These are phyloP conservation scores for Aspergillus thermomutatus DNA, from an alignment of 2,329 filamentous ascomycete species.

Conservation along the genomic window DNA sequence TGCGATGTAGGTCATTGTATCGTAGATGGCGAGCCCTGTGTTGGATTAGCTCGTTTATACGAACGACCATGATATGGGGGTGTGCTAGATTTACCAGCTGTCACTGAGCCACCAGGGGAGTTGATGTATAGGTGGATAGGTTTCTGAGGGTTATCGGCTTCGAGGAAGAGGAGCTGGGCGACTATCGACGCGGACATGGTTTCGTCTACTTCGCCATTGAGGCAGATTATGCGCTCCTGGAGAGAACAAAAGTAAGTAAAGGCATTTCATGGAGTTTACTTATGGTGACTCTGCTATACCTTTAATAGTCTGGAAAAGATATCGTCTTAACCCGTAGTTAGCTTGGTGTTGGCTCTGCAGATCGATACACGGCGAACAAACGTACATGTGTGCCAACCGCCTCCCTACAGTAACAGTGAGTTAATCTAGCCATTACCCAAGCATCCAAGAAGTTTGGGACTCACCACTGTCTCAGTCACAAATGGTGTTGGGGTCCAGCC, in stretches of 20 bases:
- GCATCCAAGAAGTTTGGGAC: conserved; percentile 27
- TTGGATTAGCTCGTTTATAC: neutral
- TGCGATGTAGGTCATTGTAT: conserved; percentile 97
- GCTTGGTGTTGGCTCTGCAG: conserved; percentile 1
- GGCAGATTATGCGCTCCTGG: conserved; percentile 86
- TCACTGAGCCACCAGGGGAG: conserved; percentile 88
- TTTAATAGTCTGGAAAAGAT: conserved; percentile 79
- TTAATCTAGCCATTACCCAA: conserved; percentile 10
- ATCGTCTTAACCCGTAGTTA: conserved; percentile 56
- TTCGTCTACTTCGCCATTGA: conserved; percentile 90
- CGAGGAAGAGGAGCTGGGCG: conserved; percentile 93
- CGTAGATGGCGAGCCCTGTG: conserved; percentile 75
- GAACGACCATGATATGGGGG: neutral
- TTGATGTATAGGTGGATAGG: conserved; percentile 98
- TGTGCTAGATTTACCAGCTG: conserved; percentile 57
- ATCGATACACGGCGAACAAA: conserved; percentile 18
- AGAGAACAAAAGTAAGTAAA: conserved; percentile 16
- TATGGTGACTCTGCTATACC: conserved; percentile 48
- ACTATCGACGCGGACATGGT: conserved; percentile 89
- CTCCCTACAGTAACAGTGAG: conserved; percentile 51
- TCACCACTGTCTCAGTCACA: conserved; percentile 54
- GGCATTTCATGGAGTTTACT: neutral
- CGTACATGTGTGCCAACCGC: conserved; percentile 75
- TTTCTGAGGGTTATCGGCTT: conserved; percentile 92
- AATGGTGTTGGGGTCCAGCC: conserved; percentile 52